A percentile compares a stretch with the other conserved stretches of the same genome.
These are phyloP conservation scores for Paraphaeosphaeria sporulosa DNA, from an alignment of 2,329 filamentous ascomycete species.

Conservation along the genomic window DNA sequence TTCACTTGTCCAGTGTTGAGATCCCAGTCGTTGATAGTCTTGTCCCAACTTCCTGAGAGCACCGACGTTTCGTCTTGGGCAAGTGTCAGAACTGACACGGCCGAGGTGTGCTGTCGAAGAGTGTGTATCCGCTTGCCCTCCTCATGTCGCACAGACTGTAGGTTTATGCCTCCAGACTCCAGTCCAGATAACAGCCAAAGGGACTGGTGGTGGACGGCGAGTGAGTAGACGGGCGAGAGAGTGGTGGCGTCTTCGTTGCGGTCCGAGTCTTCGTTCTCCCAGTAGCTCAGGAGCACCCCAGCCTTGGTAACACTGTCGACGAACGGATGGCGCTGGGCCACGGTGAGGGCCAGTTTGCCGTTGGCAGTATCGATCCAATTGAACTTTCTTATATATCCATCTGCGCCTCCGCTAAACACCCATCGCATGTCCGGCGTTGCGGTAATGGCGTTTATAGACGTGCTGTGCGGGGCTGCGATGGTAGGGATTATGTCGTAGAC, in stretches of 20 bases:
- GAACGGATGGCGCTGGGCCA: conserved; percentile 94
- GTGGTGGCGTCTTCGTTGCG: conserved; percentile 57
- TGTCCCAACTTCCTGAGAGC: conserved; percentile 96
- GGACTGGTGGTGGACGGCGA: conserved; percentile 88
- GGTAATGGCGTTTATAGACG: conserved; percentile 91
- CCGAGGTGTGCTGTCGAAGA: conserved; percentile 84
- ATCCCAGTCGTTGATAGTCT: conserved; percentile 93
- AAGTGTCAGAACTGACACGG: conserved; percentile 85
- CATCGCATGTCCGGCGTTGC: conserved; percentile 94
- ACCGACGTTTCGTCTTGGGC: conserved; percentile 86
- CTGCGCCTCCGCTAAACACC: conserved; percentile 91
- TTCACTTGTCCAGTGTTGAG: conserved; percentile 82
- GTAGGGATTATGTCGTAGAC: conserved; percentile 93
- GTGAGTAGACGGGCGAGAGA: conserved; percentile 90
- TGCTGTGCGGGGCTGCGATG: conserved; percentile 94
- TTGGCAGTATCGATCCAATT: conserved; percentile 96
- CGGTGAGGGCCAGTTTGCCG: conserved; percentile 89
- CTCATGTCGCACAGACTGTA: conserved; percentile 92
- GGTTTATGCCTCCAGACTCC: conserved; percentile 89
- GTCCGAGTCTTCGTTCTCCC: conserved; percentile 87
- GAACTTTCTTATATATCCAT: conserved; percentile 96
- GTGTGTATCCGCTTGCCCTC: conserved; percentile 89
- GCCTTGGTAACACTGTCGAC: conserved; percentile 97
- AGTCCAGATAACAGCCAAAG: conserved; percentile 91
- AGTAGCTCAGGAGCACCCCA: conserved; percentile 92